A percentile compares a stretch with the other conserved stretches of the same genome.
Conservation (phyloP, 2,329 filamentous ascomycete species). For the Rhinocladiella similis region DNA sequence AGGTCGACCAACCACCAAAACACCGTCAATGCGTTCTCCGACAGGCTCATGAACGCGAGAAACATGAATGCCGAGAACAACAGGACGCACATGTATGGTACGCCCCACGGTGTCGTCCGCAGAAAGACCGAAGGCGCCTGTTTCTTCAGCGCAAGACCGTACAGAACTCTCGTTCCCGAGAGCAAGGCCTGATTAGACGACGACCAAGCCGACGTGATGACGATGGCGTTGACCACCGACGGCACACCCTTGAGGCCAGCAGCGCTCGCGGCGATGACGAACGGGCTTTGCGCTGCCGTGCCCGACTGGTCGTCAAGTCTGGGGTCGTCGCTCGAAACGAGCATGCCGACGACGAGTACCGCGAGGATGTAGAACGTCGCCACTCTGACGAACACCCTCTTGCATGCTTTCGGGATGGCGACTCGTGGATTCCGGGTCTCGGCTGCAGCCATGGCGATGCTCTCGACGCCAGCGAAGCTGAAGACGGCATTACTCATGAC, state of each 20-base stretch:
- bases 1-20: slow-evolving; percentile 67
- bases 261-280: slow-evolving; percentile 51
- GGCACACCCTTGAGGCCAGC: slow-evolving; percentile 38
- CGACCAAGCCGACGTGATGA: slow-evolving; percentile 44
- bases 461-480: slow-evolving; percentile 44
- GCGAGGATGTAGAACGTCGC: slow-evolving; percentile 41
- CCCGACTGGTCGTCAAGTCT: slow-evolving; percentile 35
- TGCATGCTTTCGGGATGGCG: slow-evolving; percentile 43
- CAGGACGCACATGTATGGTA: slow-evolving; percentile 28
- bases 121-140: slow-evolving; percentile 40
- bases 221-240: slow-evolving; percentile 42
- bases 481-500: slow-evolving; percentile 43
- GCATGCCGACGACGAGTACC: slow-evolving; percentile 38
- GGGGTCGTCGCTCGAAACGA: slow-evolving; percentile 40
- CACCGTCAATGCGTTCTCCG: slow-evolving; percentile 57
- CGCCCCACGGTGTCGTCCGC: slow-evolving; percentile 27
- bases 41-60: slow-evolving; percentile 31
- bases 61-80: slow-evolving; percentile 29
- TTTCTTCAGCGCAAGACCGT: slow-evolving; percentile 39
- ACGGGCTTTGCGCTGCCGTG: slow-evolving; percentile 49
- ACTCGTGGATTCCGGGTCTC: slow-evolving; percentile 42
- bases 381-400: slow-evolving; percentile 42
- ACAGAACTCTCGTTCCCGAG: slow-evolving; percentile 39
- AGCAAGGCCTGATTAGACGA: slow-evolving; percentile 44
- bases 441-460: slow-evolving; percentile 41